Conservation (phyloP, 805 yeast genomes). For the Candida andamanensis region DNA sequence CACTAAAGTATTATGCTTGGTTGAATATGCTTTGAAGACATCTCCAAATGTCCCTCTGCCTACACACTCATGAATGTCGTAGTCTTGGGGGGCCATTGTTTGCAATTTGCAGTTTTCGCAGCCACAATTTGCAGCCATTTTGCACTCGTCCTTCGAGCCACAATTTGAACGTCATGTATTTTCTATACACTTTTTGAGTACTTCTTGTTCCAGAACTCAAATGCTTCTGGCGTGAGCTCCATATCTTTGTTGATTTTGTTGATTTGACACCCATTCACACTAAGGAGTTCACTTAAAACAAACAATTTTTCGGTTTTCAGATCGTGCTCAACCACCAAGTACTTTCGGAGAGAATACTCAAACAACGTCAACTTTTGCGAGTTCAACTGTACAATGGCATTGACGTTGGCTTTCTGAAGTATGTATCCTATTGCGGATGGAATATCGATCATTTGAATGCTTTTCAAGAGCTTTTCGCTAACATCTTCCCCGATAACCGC, state of each 20-base stretch:
- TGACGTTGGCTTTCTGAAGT: conserved; percentile 45
- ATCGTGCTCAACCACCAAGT: conserved; percentile 21
- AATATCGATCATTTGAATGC: conserved; percentile 48
- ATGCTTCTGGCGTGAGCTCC: conserved; percentile 43
- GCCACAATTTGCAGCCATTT: conserved; percentile 5
- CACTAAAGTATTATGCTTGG: conserved; percentile 40
- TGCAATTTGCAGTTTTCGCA: conserved; percentile 4
- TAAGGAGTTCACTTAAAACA: conserved; percentile 52
- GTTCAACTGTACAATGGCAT: conserved; percentile 30
- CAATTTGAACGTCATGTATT: too few relatives aligned
- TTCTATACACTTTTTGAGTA: conserved; percentile 10
- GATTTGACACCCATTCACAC: conserved; percentile 51
- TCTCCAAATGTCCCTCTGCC: conserved; percentile 89
- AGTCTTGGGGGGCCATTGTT: conserved; percentile 15
- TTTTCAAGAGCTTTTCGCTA: conserved; percentile 42
- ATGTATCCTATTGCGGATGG: conserved; percentile 38
- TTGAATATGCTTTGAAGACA: conserved; percentile 59
- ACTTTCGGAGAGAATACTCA: conserved; percentile 52
- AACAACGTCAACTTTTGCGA: conserved; percentile 21
- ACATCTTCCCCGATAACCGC: conserved; percentile 19
- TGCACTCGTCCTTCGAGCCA: too few relatives aligned
- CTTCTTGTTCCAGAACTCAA: conserved; percentile 45
- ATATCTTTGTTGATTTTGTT: conserved; percentile 30
- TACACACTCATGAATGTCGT: conserved; percentile 47
- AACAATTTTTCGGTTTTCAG: conserved; percentile 21